Evolutionary conservation across 1,284 basidiomycete genomes (phyloP), one percentile per base, ranked within the genome.

Genomic region (Melanopsichium pennsylvanicum): DNA sequence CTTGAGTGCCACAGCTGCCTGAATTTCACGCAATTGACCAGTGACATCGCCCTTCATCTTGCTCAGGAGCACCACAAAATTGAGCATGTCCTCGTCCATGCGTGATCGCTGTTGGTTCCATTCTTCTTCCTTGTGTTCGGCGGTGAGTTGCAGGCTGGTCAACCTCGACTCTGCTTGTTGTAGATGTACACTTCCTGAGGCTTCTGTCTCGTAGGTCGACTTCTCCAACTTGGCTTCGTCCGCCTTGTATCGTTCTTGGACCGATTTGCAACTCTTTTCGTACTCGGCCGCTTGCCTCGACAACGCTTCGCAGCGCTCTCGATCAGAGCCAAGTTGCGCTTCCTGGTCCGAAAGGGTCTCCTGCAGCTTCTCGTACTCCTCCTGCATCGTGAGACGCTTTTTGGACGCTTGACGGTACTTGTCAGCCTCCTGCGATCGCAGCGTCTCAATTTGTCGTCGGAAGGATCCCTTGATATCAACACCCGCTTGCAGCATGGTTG

Each of bases 401-500:
- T 67, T 58, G 42, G 71, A 68, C 11, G 67, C 57, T 5, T 58
- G 49, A 11, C 69, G 68, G 36, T 67, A 69, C 58, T 57, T 52
- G 42, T 63, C 62, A 5, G 51, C 56, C 36, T 73, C 70, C 31
- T 60, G 48, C 9, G 63, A 57, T 25, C 71, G 60, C 21, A 74
- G 47, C 29, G 34, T 44, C 25, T 70, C 67, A 31, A 74, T 67
- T 27, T 63, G 60, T 25, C 59, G 40, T 13, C 69, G 68, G 55
- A 75, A 60, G 16, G 47, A 52, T 21, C 56, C 61, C 48, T 62
- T 68, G 52, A 74, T 56, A 37, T 74, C 66, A 21, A 76, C 62
- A n/a, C 75, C 75, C 0, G 63, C 37, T 40, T 67, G 71, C 29
- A 76, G 56, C 70, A 76, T 73, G 29, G 67, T 75, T 18, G 64